phyloP scores from a whole-genome alignment of 1,284 basidiomycete genomes.

The Sphaerobolus stellatus region DNA sequence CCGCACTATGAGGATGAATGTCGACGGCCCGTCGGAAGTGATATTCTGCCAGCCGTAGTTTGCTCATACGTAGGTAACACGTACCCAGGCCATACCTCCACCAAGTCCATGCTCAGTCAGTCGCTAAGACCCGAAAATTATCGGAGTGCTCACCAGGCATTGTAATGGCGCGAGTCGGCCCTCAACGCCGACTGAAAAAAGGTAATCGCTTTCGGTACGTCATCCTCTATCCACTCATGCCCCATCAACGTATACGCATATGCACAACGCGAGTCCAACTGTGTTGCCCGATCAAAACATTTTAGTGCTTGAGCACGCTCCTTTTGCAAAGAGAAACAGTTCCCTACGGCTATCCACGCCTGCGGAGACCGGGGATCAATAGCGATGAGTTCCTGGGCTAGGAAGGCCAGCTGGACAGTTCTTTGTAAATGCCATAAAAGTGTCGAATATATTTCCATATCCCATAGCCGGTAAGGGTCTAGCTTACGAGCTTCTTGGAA shows the following conservation, averaged over 20 bases:
- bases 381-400: slow-evolving; percentile 86
- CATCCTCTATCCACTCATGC: slow-evolving; percentile 92
- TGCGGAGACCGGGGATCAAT: slow-evolving; percentile 80
- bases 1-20: slow-evolving; percentile 90
- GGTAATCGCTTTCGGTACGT: slow-evolving; percentile 83
- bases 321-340: slow-evolving; percentile 88
- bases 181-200: slow-evolving; percentile 89
- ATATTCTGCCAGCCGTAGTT: slow-evolving; percentile 87
- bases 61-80: slow-evolving; percentile 90
- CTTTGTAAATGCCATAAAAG: slow-evolving; percentile 89
- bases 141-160: slow-evolving; percentile 76
- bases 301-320: slow-evolving; percentile 88
- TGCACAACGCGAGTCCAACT: slow-evolving; percentile 80
- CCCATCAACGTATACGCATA: slow-evolving; percentile 94
- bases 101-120: slow-evolving; percentile 6
- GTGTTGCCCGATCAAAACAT: slow-evolving; percentile 86
- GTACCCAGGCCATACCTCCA: slow-evolving; percentile 93
- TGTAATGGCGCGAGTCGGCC: slow-evolving; percentile 87
- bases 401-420: slow-evolving; percentile 78
- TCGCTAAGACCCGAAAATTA: slow-evolving; percentile 6
- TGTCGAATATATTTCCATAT: slow-evolving; percentile 94
- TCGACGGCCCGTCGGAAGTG: slow-evolving; percentile 88
- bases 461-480: slow-evolving; percentile 82
- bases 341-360: slow-evolving; percentile 93
- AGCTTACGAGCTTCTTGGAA: slow-evolving; percentile 77